Base-by-base conservation (phyloP, 176 grass and related monocot genomes). In the Phyllostachys edulis region DNA sequence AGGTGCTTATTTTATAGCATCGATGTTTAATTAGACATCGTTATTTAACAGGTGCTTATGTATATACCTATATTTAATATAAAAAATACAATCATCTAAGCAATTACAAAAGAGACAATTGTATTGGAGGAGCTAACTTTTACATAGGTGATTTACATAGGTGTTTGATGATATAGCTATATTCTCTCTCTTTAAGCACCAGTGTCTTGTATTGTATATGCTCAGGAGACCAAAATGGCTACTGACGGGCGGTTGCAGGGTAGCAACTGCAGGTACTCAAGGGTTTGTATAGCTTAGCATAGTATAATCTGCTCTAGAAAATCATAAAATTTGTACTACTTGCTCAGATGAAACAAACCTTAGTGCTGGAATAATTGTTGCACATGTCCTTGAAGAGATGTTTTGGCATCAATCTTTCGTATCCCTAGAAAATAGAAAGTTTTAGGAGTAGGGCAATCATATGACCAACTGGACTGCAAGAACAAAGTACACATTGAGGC, bases 381-480 rank as follows among this genome's bases (percentile, higher is more conserved):
- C 74, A 40, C 65, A 75, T 65, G 21, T 42, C 62, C 24, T 42
- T 5, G 46, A 67, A 62, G 47, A 77, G n/a, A 73, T 86, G 55
- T 32, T 52, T 50, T 55, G 56, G 63, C 54, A 70, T 78, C 73
- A 23, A 18, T 39, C 75, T 71, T 79, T 49, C 44, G 60, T 50
- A 63, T 9, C 16, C 24, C 41, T 21, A 72, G 42, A 51, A 79
- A 63, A 64, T 51, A 39, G 21, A 21, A 79, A 70, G 66, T 40
- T 78, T 71, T 13, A 78, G 63, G 51, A 47, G 67, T 41, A 54
- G 44, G 57, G 56, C 44, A 65, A 73, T 71, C 75, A 79, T 86
- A 71, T 51, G 75, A 61, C 42, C 84, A 71, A 79, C 84, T 71
- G 27, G 41, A 63, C 55, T 51, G 32, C 67, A 75, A 59, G 77